These are phyloP conservation scores for Arabidopsis lyrata DNA, from an alignment of 441 rosid species.

Conservation along the genomic window DNA sequence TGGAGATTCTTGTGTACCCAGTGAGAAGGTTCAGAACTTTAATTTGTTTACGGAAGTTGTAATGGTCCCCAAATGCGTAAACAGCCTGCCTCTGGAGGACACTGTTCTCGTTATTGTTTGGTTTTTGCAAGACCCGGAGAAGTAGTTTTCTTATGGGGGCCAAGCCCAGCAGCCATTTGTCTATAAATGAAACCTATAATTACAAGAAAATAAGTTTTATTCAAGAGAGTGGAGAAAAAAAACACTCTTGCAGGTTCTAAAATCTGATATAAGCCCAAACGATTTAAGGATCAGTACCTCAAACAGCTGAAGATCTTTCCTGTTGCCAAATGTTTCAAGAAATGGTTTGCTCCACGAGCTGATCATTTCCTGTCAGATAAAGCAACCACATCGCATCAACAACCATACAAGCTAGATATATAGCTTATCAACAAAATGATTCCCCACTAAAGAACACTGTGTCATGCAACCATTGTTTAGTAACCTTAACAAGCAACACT, in stretches of 20 bases:
- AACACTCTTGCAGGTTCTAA: neutral
- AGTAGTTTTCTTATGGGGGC: slow-evolving; percentile 68
- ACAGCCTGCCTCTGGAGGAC: slow-evolving; percentile 65
- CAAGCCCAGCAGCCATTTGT: slow-evolving; percentile 72
- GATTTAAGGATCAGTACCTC: slow-evolving; percentile 59
- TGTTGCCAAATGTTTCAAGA: slow-evolving; percentile 56
- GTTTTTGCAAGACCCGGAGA: slow-evolving; percentile 69
- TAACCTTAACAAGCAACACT: slow-evolving; percentile 5
- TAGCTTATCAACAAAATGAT: slow-evolving; percentile 11
- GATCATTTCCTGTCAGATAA: slow-evolving; percentile 66
- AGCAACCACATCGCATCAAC: slow-evolving; percentile 28
- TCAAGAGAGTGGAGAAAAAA: slow-evolving; percentile 6
- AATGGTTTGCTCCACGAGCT: slow-evolving; percentile 86
- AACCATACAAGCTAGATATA: neutral
- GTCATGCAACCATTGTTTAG: slow-evolving; percentile 2
- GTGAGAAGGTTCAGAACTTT: slow-evolving; percentile 86
- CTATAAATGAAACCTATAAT: slow-evolving; percentile 77
- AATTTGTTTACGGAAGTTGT: slow-evolving; percentile 79
- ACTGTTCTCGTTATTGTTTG: slow-evolving; percentile 49
- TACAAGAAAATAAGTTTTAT: neutral
- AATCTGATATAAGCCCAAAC: slow-evolving; percentile 10
- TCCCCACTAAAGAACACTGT: neutral
- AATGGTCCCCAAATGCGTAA: slow-evolving; percentile 90
- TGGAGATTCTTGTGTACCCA: slow-evolving; percentile 62
- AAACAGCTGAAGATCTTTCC: slow-evolving; percentile 69